These are phyloP conservation scores for Phytophthora idaei DNA, from an alignment of 352 stramenopile genomes.

Conservation along the genomic window DNA sequence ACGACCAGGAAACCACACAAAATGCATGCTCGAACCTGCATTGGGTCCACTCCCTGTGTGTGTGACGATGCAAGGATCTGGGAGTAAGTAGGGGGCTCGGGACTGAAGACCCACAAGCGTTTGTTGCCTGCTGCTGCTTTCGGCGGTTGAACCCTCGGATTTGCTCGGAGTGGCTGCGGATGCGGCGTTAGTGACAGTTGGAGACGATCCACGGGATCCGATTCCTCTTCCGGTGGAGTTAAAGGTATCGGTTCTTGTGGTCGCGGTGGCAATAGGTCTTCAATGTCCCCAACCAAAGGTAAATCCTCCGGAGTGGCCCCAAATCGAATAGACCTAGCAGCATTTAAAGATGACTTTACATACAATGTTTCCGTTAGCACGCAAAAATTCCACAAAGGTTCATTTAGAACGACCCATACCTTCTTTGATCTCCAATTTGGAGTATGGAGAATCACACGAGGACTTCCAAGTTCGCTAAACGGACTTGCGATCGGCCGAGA, in stretches of 20 bases:
- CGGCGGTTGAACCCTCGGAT: slow-evolving; percentile 13
- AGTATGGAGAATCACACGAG: slow-evolving; percentile 36
- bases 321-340: slow-evolving; percentile 22
- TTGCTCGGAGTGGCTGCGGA: slow-evolving; percentile 30
- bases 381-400: neutral
- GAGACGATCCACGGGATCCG: slow-evolving; percentile 42
- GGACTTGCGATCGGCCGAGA: slow-evolving; percentile 36
- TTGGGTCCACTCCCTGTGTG: slow-evolving; percentile 39
- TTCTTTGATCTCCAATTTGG: slow-evolving; percentile 25
- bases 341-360: slow-evolving; percentile 26
- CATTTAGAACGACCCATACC: slow-evolving; percentile 24
- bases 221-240: slow-evolving; percentile 52
- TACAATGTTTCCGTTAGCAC: slow-evolving; percentile 14
- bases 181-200: slow-evolving; percentile 56
- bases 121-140: slow-evolving; percentile 16
- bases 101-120: slow-evolving; percentile 56
- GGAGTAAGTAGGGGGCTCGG: slow-evolving; percentile 44
- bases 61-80: slow-evolving; percentile 57
- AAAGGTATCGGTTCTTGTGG: slow-evolving; percentile 34
- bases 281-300: slow-evolving; percentile 54
- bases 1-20: neutral
- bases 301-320: slow-evolving; percentile 40
- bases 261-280: slow-evolving; percentile 63
- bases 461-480: slow-evolving; percentile 59
- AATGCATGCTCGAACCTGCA: slow-evolving; percentile 38